phyloP scores from a whole-genome alignment of 108 stramenopile genomes.

The Licmophora abbreviata region DNA sequence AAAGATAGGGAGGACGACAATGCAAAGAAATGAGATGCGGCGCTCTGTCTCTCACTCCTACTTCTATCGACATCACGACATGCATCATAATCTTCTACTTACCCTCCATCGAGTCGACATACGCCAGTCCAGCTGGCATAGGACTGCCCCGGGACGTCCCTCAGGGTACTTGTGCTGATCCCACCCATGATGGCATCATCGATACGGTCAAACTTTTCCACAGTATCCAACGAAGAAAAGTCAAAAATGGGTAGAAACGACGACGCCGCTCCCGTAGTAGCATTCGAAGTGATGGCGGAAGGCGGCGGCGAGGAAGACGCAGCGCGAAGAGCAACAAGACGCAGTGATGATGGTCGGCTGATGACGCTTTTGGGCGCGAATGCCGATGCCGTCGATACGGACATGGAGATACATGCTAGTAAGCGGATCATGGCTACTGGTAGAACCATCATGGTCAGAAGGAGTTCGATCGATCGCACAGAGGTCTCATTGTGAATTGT shows the following conservation, averaged over 20 bases:
- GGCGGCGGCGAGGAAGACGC: background rate
- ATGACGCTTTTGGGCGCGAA: too few species aligned
- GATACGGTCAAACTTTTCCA: conserved; percentile 57
- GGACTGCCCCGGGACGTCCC: conserved; percentile 13
- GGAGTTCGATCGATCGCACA: too few species aligned
- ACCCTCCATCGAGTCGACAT: conserved; percentile 70
- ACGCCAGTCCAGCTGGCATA: conserved; percentile 67
- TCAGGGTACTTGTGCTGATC: conserved; percentile 36
- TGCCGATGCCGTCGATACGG: too few species aligned
- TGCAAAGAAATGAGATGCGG: background rate
- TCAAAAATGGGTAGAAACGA: conserved; percentile 25
- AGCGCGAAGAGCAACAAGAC: too few species aligned
- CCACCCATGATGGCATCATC: conserved; percentile 86
- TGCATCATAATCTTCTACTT: conserved; percentile 11
- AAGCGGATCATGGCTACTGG: too few species aligned
- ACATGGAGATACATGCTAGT: too few species aligned
- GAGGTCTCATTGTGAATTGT: too few species aligned
- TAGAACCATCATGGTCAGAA: too few species aligned
- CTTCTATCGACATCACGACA: background rate
- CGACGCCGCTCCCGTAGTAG: background rate
- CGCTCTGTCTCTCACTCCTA: background rate
- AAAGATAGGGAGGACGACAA: background rate
- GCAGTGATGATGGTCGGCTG: background rate
- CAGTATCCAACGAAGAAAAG: conserved; percentile 31
- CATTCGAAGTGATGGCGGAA: background rate